Evolutionary conservation across 1,284 basidiomycete species (phyloP).

Genomic region (Apiotrichum laibachii): DNA sequence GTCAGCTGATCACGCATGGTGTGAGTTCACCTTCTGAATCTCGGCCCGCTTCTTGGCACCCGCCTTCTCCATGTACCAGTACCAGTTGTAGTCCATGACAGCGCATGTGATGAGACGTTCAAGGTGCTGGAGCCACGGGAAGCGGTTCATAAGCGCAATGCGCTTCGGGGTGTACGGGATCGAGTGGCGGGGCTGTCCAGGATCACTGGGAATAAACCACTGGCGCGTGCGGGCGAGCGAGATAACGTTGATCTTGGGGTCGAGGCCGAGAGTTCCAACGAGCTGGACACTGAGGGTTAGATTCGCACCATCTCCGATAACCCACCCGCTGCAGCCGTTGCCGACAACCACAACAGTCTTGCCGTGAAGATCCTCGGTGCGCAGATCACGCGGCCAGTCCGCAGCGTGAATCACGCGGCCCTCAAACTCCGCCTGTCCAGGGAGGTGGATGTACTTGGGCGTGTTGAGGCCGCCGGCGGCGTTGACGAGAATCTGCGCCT

Average conservation of each 20-base stretch:
- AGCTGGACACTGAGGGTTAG: slow-evolving; percentile 11
- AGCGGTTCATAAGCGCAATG: not conserved
- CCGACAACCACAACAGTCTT: slow-evolving; percentile 20
- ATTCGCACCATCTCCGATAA: not conserved
- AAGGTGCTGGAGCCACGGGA: slow-evolving; percentile 3
- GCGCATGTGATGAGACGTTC: slow-evolving; percentile 1
- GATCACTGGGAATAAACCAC: slow-evolving; percentile 13
- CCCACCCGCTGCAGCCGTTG: slow-evolving; percentile 12
- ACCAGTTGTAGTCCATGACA: slow-evolving; percentile 12
- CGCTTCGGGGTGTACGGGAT: slow-evolving; percentile 1
- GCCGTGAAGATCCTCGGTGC: slow-evolving; percentile 18
- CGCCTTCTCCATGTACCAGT: slow-evolving; percentile 8
- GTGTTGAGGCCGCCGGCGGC: slow-evolving; percentile 29
- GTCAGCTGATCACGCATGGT: too few relatives aligned
- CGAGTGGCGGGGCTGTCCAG: slow-evolving; percentile 7
- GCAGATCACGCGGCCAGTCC: slow-evolving; percentile 26
- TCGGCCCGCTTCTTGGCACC: slow-evolving; percentile 3
- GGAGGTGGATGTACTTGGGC: slow-evolving; percentile 20
- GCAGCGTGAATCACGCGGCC: slow-evolving; percentile 25
- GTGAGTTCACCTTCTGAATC: not conserved
- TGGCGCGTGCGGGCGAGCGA: slow-evolving; percentile 9
- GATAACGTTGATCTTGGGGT: slow-evolving; percentile 12
- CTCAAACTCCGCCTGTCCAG: slow-evolving; percentile 24
- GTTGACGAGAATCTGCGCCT: slow-evolving; percentile 25
- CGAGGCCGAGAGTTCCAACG: slow-evolving; percentile 13